Evolutionary conservation across 352 stramenopile genomes (phyloP), one percentile per base, ranked within the genome.

Genomic region (Aphanomyces invadans): DNA sequence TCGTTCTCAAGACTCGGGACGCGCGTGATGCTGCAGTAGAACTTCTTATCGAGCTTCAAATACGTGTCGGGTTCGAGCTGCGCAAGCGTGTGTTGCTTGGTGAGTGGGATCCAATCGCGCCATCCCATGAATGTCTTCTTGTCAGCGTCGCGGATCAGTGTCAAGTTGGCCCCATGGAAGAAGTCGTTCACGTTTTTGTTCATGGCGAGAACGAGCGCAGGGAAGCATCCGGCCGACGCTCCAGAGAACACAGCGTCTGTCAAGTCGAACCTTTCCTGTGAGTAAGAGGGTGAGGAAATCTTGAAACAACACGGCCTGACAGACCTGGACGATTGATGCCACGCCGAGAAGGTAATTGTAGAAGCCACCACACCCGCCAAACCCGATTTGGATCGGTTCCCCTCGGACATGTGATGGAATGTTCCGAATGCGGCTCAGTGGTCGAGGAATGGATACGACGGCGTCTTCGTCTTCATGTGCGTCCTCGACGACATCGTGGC

Each of bases 311-410:
- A 11, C n/a, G 11, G 17, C 36, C 57, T 25, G 21, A 70, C 25
- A 19, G 55, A 81, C 76, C 74, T 88, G 80, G 46, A 88, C 54
- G 42, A 92, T 74, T 23, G 80, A 88, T 32, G 84, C 84, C 4
- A 92, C 81, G 3, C 84, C 84, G 28, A 92, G 67, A 36, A 90
- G 88, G 70, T 90, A 92, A 66, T 92, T 92, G 79, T 92, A 92
- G 80, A 92, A 90, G 60, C 83, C 83, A 5, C 83, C 83, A 49
- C 83, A 92, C 52, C 83, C 83, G 38, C 83, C 83, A 68, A 92
- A 92, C 21, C 81, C 80, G 44, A 92, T 81, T 63, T 92, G 83
- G 19, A 67, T 28, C 11, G 60, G 23, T 26, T 67, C 60, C 12
- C 60, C 60, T 11, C 60, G 60, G 19, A 45, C 33, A 17, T 67